A percentile compares a stretch with the other conserved stretches of the same genome.
phyloP scores from a whole-genome alignment of 306 rosid genomes.

The Mimosa bimucronata region DNA sequence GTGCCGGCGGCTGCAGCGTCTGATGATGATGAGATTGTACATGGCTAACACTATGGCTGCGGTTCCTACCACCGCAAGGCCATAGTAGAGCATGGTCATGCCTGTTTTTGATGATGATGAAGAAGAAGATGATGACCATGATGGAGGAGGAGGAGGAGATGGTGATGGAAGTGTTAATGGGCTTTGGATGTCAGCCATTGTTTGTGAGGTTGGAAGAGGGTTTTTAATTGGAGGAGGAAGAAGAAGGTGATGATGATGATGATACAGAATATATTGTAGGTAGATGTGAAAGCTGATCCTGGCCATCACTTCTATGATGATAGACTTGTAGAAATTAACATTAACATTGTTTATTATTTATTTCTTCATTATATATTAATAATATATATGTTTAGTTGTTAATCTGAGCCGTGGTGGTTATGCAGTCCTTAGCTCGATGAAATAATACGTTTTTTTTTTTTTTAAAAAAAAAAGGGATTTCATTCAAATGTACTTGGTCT shows the following conservation, averaged over 20 bases:
- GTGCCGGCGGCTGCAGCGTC: slow-evolving; percentile 43
- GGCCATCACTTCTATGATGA: neutral
- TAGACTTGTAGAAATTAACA: slow-evolving; percentile 2
- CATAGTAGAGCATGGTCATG: slow-evolving; percentile 64
- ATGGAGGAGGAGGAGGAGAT: slow-evolving; percentile 2
- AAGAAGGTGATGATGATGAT: neutral
- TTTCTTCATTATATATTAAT: slow-evolving; percentile 27
- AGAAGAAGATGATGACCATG: neutral
- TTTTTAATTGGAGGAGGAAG: slow-evolving; percentile 18
- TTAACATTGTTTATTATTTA: neutral
- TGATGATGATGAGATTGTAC: slow-evolving; percentile 61
- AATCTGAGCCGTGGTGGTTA: slow-evolving; percentile 55
- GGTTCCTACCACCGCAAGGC: slow-evolving; percentile 62
- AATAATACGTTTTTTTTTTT: neutral
- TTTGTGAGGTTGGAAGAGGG: slow-evolving; percentile 12
- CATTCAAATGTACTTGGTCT: too few species aligned
- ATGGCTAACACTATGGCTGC: slow-evolving; percentile 53
- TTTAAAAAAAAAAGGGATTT: too few species aligned
- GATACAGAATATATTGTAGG: slow-evolving; percentile 18
- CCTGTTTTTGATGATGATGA: slow-evolving; percentile 36
- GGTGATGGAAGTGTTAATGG: slow-evolving; percentile 36
- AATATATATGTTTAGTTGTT: slow-evolving; percentile 19
- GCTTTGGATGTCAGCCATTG: slow-evolving; percentile 43
- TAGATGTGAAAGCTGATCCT: slow-evolving; percentile 21
- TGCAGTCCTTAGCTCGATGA: slow-evolving; percentile 33